phyloP scores from a whole-genome alignment of 768 basidiomycete species.

The Nidula microcarpa region DNA sequence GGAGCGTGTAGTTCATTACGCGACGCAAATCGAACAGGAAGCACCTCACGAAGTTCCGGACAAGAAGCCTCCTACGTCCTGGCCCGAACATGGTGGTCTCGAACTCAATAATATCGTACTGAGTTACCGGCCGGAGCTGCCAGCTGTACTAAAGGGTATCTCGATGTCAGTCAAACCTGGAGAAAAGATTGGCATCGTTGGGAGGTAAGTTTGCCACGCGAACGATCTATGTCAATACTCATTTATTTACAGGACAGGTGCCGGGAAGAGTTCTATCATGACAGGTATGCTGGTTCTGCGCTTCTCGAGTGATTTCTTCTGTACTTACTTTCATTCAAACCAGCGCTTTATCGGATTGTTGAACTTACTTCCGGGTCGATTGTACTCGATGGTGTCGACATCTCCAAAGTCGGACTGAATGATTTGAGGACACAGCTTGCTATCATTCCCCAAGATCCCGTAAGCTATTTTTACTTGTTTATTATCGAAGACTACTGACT shows the following conservation, averaged over 20 bases:
- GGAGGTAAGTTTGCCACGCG: constrained; percentile 29
- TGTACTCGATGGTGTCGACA: constrained; percentile 78
- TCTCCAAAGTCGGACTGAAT: constrained; percentile 73
- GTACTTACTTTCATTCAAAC: constrained; percentile 23
- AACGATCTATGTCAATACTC: neutral
- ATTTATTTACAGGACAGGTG: constrained; percentile 56
- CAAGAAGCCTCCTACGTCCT: constrained; percentile 52
- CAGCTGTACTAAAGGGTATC: constrained; percentile 81
- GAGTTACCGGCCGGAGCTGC: constrained; percentile 85
- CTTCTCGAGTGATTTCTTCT: neutral
- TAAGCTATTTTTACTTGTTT: constrained; percentile 24
- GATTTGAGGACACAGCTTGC: constrained; percentile 67
- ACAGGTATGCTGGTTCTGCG: constrained; percentile 38
- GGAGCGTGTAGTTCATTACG: constrained; percentile 82
- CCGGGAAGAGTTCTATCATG: constrained; percentile 90
- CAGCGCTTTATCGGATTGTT: constrained; percentile 79
- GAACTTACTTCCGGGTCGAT: constrained; percentile 78
- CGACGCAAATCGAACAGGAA: constrained; percentile 78
- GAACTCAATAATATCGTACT: constrained; percentile 75
- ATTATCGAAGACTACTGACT: too few relatives aligned
- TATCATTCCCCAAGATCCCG: constrained; percentile 85
- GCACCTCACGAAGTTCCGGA: constrained; percentile 65
- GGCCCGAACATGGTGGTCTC: constrained; percentile 76
- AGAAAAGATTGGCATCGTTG: constrained; percentile 93
- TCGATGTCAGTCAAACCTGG: constrained; percentile 66